Conservation (phyloP, 2,329 filamentous ascomycete species). For the Fusarium vanettenii region DNA sequence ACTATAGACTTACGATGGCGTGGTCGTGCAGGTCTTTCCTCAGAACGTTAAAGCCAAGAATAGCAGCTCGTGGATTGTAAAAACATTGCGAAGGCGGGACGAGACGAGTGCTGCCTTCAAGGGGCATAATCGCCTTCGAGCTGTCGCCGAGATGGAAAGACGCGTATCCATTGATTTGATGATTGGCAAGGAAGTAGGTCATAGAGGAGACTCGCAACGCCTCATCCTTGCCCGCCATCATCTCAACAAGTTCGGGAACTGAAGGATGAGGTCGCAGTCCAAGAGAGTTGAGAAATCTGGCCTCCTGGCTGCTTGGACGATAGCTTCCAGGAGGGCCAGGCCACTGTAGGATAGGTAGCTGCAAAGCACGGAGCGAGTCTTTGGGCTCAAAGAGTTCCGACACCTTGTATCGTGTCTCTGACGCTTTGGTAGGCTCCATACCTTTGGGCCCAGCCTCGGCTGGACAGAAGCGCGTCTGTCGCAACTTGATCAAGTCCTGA, state of each 20-base stretch:
- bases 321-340: constrained; percentile 74
- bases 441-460: constrained; percentile 73
- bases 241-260: constrained; percentile 78
- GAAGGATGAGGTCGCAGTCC: constrained; percentile 80
- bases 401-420: constrained; percentile 72
- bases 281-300: constrained; percentile 76
- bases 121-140: constrained; percentile 74
- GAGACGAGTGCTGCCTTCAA: constrained; percentile 75
- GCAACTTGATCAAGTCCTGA: constrained; percentile 83
- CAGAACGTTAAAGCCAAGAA: constrained; percentile 86
- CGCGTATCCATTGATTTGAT: constrained; percentile 81
- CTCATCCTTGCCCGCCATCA: constrained; percentile 75
- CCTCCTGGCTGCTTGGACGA: constrained; percentile 75
- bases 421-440: constrained; percentile 64
- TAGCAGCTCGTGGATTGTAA: constrained; percentile 78
- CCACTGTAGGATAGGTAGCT: constrained; percentile 85
- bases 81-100: constrained; percentile 83
- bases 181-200: constrained; percentile 84
- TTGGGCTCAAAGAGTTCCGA: constrained; percentile 86
- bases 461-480: constrained; percentile 82
- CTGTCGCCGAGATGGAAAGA: constrained; percentile 68
- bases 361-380: constrained; percentile 74
- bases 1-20: constrained; percentile 64
- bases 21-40: constrained; percentile 81
- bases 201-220: constrained; percentile 75